Percentiles rank a stretch among this genome's conserved stretches.
Conservation (phyloP, 2,329 filamentous ascomycete species). For the Microsporum ferrugineum region DNA sequence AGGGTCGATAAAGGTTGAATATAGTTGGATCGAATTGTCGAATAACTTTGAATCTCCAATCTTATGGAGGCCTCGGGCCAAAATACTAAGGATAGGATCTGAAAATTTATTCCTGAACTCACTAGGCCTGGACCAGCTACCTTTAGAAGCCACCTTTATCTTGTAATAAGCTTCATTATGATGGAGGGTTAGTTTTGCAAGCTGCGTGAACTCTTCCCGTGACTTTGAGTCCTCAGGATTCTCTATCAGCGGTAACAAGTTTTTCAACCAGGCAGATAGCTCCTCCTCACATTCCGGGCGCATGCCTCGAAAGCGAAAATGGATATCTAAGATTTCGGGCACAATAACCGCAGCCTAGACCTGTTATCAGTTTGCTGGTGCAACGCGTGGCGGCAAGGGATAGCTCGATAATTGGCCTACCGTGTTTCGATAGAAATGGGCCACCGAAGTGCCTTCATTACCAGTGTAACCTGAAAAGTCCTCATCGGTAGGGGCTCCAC, state of each 20-base stretch:
- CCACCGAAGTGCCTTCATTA: slow-evolving; percentile 18
- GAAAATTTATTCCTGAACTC: neutral
- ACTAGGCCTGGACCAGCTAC: neutral
- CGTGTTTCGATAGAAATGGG: slow-evolving; percentile 19
- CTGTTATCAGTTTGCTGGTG: neutral
- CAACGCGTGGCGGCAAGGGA: neutral
- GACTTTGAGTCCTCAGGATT: neutral
- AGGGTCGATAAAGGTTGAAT: neutral
- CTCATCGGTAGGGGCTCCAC: slow-evolving; percentile 16
- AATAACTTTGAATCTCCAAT: neutral
- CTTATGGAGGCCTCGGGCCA: neutral
- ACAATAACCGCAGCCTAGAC: slow-evolving; percentile 4
- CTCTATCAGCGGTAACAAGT: neutral
- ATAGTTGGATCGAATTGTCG: neutral
- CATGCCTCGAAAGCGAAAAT: neutral
- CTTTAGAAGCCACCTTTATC: neutral
- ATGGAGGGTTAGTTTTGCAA: neutral
- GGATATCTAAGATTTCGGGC: neutral
- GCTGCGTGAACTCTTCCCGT: neutral
- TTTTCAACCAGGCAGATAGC: neutral
- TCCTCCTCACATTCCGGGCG: neutral
- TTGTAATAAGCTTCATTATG: neutral
- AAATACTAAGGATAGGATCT: slow-evolving; percentile 1
- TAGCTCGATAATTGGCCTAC: slow-evolving; percentile 8
- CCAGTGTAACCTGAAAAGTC: slow-evolving; percentile 19